A percentile compares a stretch with the other conserved stretches of the same genome.
These are phyloP conservation scores for Musa itinerans DNA, from an alignment of 176 grass and related monocot species.

Conservation along the genomic window DNA sequence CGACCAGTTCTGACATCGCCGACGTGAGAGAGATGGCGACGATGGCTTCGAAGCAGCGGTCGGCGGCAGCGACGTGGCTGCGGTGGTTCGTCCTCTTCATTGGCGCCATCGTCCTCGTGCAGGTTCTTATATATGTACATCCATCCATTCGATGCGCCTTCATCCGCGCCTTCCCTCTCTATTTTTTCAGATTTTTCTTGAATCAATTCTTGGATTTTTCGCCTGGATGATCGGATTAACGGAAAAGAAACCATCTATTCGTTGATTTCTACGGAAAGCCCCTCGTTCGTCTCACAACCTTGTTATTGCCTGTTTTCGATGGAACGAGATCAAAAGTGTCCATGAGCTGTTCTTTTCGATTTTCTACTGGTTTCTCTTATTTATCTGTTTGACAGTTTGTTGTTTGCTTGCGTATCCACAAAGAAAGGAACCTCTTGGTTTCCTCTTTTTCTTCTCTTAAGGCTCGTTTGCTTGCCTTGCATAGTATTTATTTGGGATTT, in stretches of 20 bases:
- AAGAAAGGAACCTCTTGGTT: too few relatives aligned
- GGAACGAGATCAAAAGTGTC: background rate
- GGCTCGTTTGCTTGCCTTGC: too few relatives aligned
- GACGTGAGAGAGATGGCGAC: background rate
- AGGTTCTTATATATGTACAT: slow-evolving; percentile 45
- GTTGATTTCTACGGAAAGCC: background rate
- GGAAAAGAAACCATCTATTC: too few relatives aligned
- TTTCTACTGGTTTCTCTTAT: background rate
- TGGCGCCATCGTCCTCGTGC: slow-evolving; percentile 53
- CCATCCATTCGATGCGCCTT: background rate
- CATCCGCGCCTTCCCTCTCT: background rate
- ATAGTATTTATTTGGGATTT: background rate
- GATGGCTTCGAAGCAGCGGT: background rate
- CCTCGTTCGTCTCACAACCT: background rate
- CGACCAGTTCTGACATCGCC: background rate
- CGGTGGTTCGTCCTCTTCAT: slow-evolving; percentile 55
- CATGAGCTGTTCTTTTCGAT: background rate
- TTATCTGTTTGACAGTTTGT: background rate
- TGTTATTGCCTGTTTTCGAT: background rate
- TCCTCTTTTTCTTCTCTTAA: too few relatives aligned
- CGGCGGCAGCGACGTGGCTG: slow-evolving; percentile 12
- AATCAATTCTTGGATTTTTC: background rate
- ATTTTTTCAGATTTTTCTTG: background rate
- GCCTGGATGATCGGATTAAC: too few relatives aligned
- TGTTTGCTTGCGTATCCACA: background rate